A percentile compares a stretch with the other conserved stretches of the same genome.
These are phyloP conservation scores for Botrytis tulipae DNA, from an alignment of 2,329 filamentous ascomycete genomes.

Conservation along the genomic window DNA sequence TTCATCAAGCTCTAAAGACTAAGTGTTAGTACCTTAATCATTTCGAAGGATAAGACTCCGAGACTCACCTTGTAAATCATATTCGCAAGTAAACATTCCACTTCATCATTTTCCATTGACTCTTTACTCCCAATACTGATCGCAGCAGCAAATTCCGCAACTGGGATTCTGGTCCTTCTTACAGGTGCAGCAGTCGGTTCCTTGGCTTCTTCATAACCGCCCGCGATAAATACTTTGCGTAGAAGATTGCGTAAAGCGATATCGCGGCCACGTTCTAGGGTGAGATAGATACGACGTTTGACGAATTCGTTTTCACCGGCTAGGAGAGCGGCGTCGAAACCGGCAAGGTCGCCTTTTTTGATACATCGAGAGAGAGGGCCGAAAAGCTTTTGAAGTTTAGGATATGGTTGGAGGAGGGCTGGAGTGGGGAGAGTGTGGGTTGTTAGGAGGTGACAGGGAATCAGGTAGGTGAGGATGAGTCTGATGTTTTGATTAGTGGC, in stretches of 20 bases:
- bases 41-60: not conserved
- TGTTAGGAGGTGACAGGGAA: slow-evolving; percentile 88
- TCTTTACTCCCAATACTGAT: slow-evolving; percentile 70
- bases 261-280: slow-evolving; percentile 86
- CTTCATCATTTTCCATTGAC: slow-evolving; percentile 80
- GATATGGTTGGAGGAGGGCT: slow-evolving; percentile 69
- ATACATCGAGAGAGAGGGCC: slow-evolving; percentile 76
- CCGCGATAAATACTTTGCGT: slow-evolving; percentile 83
- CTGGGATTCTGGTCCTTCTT: slow-evolving; percentile 73
- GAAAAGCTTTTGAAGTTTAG: slow-evolving; percentile 74
- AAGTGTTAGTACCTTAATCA: slow-evolving; percentile 5
- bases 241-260: slow-evolving; percentile 89
- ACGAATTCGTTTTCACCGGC: slow-evolving; percentile 90
- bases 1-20: slow-evolving; percentile 63
- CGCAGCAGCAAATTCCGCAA: slow-evolving; percentile 82
- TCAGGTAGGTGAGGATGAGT: slow-evolving; percentile 89
- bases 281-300: slow-evolving; percentile 88
- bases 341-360: slow-evolving; percentile 74
- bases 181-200: slow-evolving; percentile 62
- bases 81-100: slow-evolving; percentile 91
- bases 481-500: slow-evolving; percentile 44
- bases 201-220: slow-evolving; percentile 76
- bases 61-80: slow-evolving; percentile 91
- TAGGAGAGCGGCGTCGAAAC: slow-evolving; percentile 78
- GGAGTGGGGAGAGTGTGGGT: slow-evolving; percentile 78